Conservation (phyloP, 495 filamentous ascomycete species). For the Endocarpon pusillum region DNA sequence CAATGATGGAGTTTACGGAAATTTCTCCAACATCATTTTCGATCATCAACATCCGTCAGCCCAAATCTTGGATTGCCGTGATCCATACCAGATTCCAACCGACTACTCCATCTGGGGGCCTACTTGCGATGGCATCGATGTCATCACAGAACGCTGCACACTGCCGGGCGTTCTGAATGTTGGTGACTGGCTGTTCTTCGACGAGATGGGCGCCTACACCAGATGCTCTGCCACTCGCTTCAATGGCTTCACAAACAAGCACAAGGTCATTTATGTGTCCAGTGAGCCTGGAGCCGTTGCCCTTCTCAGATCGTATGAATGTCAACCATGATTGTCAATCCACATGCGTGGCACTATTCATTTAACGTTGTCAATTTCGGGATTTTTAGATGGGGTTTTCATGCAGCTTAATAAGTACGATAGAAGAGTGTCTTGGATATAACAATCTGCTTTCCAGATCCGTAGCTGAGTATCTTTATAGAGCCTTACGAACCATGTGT, state of each 20-base stretch:
- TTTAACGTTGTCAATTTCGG: too few species aligned
- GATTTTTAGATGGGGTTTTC: too few species aligned
- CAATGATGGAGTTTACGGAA: conserved; percentile 93
- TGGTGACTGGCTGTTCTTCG: conserved; percentile 96
- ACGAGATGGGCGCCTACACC: conserved; percentile 97
- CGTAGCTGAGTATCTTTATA: too few species aligned
- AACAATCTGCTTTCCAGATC: too few species aligned
- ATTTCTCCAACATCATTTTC: conserved; percentile 98
- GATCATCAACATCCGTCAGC: conserved; percentile 88
- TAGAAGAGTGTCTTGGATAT: too few species aligned
- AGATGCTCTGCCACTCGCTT: conserved; percentile 92
- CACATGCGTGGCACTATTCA: too few species aligned
- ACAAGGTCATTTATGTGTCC: conserved; percentile 84
- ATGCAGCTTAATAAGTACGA: too few species aligned
- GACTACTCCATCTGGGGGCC: conserved; percentile 95
- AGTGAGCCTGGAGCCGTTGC: conserved; percentile 79
- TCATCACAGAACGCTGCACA: conserved; percentile 59
- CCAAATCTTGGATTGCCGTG: conserved; percentile 51
- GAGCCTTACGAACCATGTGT: too few species aligned
- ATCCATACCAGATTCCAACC: conserved; percentile 24
- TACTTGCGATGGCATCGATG: conserved; percentile 94
- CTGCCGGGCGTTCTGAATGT: conserved; percentile 62
- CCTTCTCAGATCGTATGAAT: too few species aligned
- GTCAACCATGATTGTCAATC: too few species aligned
- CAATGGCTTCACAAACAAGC: conserved; percentile 92